Evolutionary conservation across 2,329 filamentous ascomycete genomes (phyloP), one percentile per base, ranked within the genome.

Genomic region (Neopestalotiopsis sp.): DNA sequence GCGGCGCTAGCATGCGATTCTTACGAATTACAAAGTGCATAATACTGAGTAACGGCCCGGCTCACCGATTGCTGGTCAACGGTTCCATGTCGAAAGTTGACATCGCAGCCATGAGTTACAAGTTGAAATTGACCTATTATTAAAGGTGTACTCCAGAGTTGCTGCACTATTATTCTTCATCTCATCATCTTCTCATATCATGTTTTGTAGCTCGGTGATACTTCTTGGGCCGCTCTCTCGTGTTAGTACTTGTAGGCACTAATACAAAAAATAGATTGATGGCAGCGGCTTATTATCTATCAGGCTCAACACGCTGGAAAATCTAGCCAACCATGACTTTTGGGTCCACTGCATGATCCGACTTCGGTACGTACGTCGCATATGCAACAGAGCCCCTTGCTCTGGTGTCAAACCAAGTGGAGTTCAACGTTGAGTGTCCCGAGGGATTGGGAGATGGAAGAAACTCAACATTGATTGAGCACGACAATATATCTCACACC

Each of bases 401-500:
- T 53, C 17, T 53, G 45, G 45, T 53, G 45, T 53, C 45, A 53
- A 53, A n/a, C 45, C 20, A 53, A 53, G 45, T 53, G 45, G 45
- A 53, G 45, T 17, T 20, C 45, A 53, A 53, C 45, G 45, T 53
- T 53, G 45, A 53, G 45, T 28, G 24, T 53, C 17, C 45, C 45
- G 45, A 53, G 45, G 20, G 45, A 53, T 53, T 53, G 45, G 45
- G 45, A 53, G 17, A 24, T 53, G 6, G 34, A 28, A 38, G 34
- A 38, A 10, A 53, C 45, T 53, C 45, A 20, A 53, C 17, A n/a
- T 20, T 17, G n/a, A 24, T 53, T 53, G 45, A 53, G 45, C 45
- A 53, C 45, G 45, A n/a, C 45, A 53, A n/a, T 53, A 53, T 53
- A 53, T 53, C 45, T n/a, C 45, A 53, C 45, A 53, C 45, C 45